Percentiles rank a stretch among this genome's conserved stretches.
These are phyloP conservation scores for Coniophora puteana DNA, from an alignment of 1,284 basidiomycete genomes.

Conservation along the genomic window DNA sequence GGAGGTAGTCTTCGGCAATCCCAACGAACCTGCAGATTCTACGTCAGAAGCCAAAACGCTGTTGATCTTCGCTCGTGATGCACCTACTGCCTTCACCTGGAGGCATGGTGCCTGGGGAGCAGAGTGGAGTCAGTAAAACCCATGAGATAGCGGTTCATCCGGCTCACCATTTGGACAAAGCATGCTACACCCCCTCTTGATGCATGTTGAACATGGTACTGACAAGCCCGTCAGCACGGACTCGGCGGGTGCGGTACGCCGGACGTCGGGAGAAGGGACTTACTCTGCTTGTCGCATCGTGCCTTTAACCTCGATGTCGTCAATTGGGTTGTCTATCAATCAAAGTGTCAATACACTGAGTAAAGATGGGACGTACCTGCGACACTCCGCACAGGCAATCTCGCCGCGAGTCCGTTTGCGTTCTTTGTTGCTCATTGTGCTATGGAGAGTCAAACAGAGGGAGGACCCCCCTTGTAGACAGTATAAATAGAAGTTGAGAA, in stretches of 20 bases:
- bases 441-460: not conserved
- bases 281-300: slow-evolving; percentile 24
- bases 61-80: slow-evolving; percentile 13
- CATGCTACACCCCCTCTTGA: slow-evolving; percentile 43
- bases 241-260: too few relatives aligned
- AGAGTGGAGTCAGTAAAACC: not conserved
- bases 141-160: slow-evolving; percentile 1
- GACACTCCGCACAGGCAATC: slow-evolving; percentile 45
- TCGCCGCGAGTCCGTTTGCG: slow-evolving; percentile 29
- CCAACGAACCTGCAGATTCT: slow-evolving; percentile 37
- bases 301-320: slow-evolving; percentile 17
- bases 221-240: slow-evolving; percentile 1
- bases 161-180: slow-evolving; percentile 44
- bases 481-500: too few relatives aligned
- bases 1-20: slow-evolving; percentile 47
- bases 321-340: too few relatives aligned
- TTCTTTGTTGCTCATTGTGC: slow-evolving; percentile 14
- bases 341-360: not conserved
- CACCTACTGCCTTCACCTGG: slow-evolving; percentile 47
- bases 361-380: slow-evolving; percentile 14
- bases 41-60: slow-evolving; percentile 1
- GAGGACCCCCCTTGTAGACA: too few relatives aligned
- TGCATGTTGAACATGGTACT: slow-evolving; percentile 23
- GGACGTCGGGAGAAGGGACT: slow-evolving; percentile 12
- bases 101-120: slow-evolving; percentile 40